Base-by-base conservation (phyloP, 345 rosid species). In the Syzygium aromaticum region DNA sequence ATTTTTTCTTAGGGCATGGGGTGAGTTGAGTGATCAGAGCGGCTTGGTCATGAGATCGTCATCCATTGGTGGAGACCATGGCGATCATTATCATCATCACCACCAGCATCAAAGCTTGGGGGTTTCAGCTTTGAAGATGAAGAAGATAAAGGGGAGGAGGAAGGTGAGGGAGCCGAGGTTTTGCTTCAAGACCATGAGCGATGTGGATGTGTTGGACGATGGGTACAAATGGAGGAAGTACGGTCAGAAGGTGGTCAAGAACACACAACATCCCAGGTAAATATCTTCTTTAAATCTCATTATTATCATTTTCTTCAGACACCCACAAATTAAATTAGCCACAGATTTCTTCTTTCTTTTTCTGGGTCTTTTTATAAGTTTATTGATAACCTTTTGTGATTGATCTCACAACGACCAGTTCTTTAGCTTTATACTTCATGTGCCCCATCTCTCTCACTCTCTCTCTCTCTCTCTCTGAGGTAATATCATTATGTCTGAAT, bases 221-320 rank as follows among this genome's bases (percentile, higher is more conserved):
- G 99, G 99, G 43, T 98, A 98, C 89, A 93, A 97, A 89, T 98
- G 99, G 99, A 92, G 99, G 84, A 98, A 98, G 91, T 98, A 98
- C 89, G 99, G 99, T 86, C 99, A 98, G 95, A 98, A 98, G 91
- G 99, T 98, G 86, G 99, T 95, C 38, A 98, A 98, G 93, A 96
- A 98, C 94, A 98, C 99, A 22, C 97, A 93, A 90, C 99, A 98
- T 91, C 99, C 99, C 91, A 98, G 99, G 99, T 97, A 84, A 40
- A 6, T 85, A 38, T 28, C 21, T 19, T 38, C 56, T 49, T 28
- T 9, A 9, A 14, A 61, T 17, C 83, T 19, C 80, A 73, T 19
- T 73, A 73, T 73, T 22, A 33, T 73, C 49, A 10, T 73, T 38
- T 73, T 73, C 14, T 73, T 73, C 49, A 73, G 82, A 73, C 82